These are phyloP conservation scores for Paratrypanosoma confusum DNA, from an alignment of 208 protist genomes.

Conservation along the genomic window DNA sequence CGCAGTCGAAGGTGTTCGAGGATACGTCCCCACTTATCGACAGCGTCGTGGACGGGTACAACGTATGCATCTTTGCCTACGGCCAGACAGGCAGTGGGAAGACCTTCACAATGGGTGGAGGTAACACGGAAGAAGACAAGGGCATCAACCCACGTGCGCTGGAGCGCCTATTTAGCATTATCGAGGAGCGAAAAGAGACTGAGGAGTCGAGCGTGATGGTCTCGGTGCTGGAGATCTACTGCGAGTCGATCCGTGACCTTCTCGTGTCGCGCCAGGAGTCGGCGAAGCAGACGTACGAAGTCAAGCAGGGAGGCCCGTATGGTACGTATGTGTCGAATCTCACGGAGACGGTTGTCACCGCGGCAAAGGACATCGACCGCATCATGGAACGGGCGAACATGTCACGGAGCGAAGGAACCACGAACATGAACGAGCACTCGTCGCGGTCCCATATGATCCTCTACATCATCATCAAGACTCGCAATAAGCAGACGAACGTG, in stretches of 20 bases:
- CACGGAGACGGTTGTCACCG: constrained; percentile 57
- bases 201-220: constrained; percentile 71
- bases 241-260: constrained; percentile 83
- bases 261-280: constrained; percentile 50
- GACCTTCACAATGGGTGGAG: constrained; percentile 85
- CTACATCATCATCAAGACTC: constrained; percentile 81
- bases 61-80: constrained; percentile 92
- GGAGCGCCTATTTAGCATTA: constrained; percentile 80
- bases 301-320: constrained; percentile 80
- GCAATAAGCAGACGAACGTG: constrained; percentile 79
- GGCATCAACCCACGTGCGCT: constrained; percentile 86
- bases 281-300: constrained; percentile 52
- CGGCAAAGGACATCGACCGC: constrained; percentile 51
- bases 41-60: constrained; percentile 89
- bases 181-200: constrained; percentile 77
- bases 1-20: constrained; percentile 83
- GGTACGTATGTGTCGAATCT: constrained; percentile 88
- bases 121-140: constrained; percentile 47
- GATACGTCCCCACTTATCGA: constrained; percentile 90
- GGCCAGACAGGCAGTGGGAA: constrained; percentile 90
- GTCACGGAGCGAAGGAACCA: constrained; percentile 75
- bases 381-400: constrained; percentile 70
- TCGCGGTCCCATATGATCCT: constrained; percentile 92
- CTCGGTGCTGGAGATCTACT: constrained; percentile 88
- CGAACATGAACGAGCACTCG: constrained; percentile 91